Conservation (phyloP, 2,329 filamentous ascomycete genomes). For the Cordyceps pruinosa region DNA sequence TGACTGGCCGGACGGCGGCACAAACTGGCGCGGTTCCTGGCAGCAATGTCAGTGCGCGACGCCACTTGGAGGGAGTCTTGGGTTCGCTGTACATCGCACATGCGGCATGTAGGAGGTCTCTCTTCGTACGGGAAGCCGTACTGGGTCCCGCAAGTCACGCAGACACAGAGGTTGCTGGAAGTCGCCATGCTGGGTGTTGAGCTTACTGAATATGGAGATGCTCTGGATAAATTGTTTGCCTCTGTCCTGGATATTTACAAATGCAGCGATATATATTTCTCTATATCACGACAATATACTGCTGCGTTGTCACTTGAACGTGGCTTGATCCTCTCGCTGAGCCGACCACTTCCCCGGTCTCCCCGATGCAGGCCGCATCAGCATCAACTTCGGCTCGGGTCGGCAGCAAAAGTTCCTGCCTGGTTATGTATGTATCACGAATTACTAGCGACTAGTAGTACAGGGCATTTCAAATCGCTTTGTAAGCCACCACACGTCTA, state of each 20-base stretch:
- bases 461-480: too few relatives aligned
- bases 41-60: not conserved
- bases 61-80: not conserved
- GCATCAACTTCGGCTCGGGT: not conserved
- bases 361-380: not conserved
- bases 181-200: not conserved
- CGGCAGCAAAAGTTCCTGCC: not conserved
- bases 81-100: slow-evolving; percentile 48
- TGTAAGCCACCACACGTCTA: too few relatives aligned
- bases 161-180: slow-evolving; percentile 33
- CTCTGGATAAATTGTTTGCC: not conserved
- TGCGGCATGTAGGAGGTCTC: slow-evolving; percentile 51
- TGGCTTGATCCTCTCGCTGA: not conserved
- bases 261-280: not conserved
- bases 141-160: slow-evolving; percentile 64
- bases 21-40: slow-evolving; percentile 60
- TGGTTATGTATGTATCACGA: too few relatives aligned
- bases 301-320: not conserved
- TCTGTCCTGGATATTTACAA: not conserved
- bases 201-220: too few relatives aligned
- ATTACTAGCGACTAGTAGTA: too few relatives aligned
- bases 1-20: slow-evolving; percentile 45
- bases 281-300: not conserved
- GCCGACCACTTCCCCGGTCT: not conserved
- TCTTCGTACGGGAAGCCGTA: slow-evolving; percentile 38